Evolutionary conservation across 257 asterid species (phyloP).

Genomic region (Catharanthus roseus): DNA sequence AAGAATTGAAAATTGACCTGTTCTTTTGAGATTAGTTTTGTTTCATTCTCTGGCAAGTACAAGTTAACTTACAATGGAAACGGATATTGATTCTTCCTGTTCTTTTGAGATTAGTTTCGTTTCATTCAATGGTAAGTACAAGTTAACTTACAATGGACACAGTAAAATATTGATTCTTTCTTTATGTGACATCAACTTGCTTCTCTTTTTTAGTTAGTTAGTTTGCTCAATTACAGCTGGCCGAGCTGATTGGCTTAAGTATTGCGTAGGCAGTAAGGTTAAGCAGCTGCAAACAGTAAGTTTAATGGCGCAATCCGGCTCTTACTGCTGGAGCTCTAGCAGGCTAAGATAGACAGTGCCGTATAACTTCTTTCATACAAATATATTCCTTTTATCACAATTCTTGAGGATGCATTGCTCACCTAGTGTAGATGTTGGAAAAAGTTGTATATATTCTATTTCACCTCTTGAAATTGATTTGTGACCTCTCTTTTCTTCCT

Average conservation of each 20-base stretch:
- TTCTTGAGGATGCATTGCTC: not conserved
- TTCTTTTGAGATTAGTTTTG: not conserved
- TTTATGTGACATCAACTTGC: not conserved
- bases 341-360: slow-evolving; percentile 20
- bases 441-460: not conserved
- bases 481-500: not conserved
- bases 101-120: not conserved
- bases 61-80: not conserved
- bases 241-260: slow-evolving; percentile 39
- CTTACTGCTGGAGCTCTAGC: slow-evolving; percentile 27
- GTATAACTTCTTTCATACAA: slow-evolving; percentile 2
- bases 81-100: too few species aligned
- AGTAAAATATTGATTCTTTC: not conserved
- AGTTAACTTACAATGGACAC: not conserved
- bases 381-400: not conserved
- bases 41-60: not conserved
- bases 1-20: not conserved
- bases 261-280: slow-evolving; percentile 17
- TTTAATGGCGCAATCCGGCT: slow-evolving; percentile 16
- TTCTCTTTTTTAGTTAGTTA: not conserved
- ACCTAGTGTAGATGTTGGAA: not conserved
- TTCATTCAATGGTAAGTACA: not conserved
- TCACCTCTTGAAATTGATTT: not conserved
- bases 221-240: slow-evolving; percentile 24
- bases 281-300: slow-evolving; percentile 13